phyloP scores from a whole-genome alignment of 225 moss, liverwort and hornwort species.

The Bryoerythrophyllum caledonicum region DNA sequence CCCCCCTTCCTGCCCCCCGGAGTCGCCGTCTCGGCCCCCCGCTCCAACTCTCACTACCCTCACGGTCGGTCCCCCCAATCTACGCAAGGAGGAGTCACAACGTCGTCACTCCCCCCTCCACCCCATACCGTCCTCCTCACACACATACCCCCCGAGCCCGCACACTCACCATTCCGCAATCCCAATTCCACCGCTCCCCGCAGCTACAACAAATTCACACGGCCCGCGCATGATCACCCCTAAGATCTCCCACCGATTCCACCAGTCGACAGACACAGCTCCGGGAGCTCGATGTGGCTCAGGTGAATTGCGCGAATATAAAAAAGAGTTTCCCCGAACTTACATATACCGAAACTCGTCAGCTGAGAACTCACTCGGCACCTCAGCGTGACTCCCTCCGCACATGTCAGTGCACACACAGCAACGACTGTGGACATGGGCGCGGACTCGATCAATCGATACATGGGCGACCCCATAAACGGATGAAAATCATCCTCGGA shows the following conservation, averaged over 20 bases:
- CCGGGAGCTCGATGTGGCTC: neutral
- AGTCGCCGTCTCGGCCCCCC: neutral
- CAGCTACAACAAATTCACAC: too few relatives aligned
- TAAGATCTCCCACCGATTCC: too few relatives aligned
- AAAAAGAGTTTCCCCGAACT: neutral
- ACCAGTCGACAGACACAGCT: too few relatives aligned
- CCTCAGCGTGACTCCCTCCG: too few relatives aligned
- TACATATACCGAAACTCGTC: neutral
- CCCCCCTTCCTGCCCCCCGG: conserved; percentile 20
- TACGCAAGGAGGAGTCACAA: conserved; percentile 14
- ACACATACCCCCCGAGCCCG: neutral
- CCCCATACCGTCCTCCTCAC: conserved; percentile 30
- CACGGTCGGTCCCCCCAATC: neutral
- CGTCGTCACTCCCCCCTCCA: conserved; percentile 38
- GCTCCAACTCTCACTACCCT: neutral
- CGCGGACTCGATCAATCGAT: too few relatives aligned
- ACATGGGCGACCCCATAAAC: too few relatives aligned
- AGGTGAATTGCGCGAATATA: conserved; percentile 15
- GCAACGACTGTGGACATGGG: too few relatives aligned
- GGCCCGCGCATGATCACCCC: too few relatives aligned
- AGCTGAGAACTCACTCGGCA: too few relatives aligned
- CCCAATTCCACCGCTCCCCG: neutral
- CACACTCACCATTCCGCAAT: neutral
- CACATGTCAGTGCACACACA: too few relatives aligned
- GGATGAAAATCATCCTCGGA: too few relatives aligned